These are phyloP conservation scores for Thielaviopsis populi DNA, from an alignment of 2,329 filamentous ascomycete genomes.

Conservation along the genomic window DNA sequence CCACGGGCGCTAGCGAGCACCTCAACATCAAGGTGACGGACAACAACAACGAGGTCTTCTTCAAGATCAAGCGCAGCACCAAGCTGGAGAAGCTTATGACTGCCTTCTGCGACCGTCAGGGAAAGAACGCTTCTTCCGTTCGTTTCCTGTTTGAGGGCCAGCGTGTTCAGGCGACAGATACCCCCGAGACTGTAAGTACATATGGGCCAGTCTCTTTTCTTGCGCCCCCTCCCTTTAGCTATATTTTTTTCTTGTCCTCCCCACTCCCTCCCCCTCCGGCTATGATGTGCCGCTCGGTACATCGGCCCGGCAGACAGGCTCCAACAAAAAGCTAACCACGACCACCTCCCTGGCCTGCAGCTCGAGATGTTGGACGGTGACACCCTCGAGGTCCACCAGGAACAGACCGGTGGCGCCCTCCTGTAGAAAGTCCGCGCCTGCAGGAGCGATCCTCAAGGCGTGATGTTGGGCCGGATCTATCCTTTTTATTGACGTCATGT, in stretches of 20 bases:
- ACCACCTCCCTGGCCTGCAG: slow-evolving; percentile 31
- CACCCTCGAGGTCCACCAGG: slow-evolving; percentile 91
- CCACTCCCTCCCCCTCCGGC: too few relatives aligned
- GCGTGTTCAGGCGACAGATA: slow-evolving; percentile 76
- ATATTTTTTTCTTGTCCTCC: too few relatives aligned
- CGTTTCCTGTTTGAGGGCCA: slow-evolving; percentile 95
- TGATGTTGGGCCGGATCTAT: not conserved
- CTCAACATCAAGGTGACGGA: slow-evolving; percentile 99
- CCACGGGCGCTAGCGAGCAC: slow-evolving; percentile 51
- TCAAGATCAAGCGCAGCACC: slow-evolving; percentile 97
- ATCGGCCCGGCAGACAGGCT: too few relatives aligned
- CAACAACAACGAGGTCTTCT: slow-evolving; percentile 99
- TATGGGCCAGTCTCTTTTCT: not conserved
- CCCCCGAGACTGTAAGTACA: slow-evolving; percentile 70
- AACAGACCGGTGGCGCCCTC: slow-evolving; percentile 70
- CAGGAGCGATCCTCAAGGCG: not conserved
- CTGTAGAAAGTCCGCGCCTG: not conserved
- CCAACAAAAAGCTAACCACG: not conserved
- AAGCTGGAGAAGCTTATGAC: slow-evolving; percentile 97
- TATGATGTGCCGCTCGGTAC: too few relatives aligned
- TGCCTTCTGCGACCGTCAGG: slow-evolving; percentile 91
- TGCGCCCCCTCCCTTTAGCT: too few relatives aligned
- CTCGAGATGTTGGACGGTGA: slow-evolving; percentile 96
- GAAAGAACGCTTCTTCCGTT: slow-evolving; percentile 70
- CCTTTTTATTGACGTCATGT: not conserved